Evolutionary conservation across 306 rosid genomes (phyloP), one percentile per base, ranked within the genome.

Genomic region (Vachellia pachyceras): DNA sequence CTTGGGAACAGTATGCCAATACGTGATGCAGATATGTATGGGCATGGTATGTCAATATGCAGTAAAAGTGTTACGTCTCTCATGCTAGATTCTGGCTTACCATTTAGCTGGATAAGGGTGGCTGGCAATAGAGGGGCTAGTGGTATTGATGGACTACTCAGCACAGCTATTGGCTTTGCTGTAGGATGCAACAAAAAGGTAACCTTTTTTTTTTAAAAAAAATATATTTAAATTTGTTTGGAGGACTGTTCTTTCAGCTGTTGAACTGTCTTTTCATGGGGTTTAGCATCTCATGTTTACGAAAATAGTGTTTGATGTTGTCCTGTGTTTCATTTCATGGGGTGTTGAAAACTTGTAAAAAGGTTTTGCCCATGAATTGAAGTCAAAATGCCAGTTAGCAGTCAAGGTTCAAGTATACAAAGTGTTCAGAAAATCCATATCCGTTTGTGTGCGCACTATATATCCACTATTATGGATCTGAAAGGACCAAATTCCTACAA

Each of bases 1-100:
- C 84, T 93, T 69, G 99, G 99, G 85, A 95, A 95, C 84, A 95
- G 99, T 79, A 95, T 95, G 99, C 89, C 94, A 58, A 90, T 95
- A 81, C 97, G 99, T 68, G 97, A 95, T 86, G 90, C 90, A 66
- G 92, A 95, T 77, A 90, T 93, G 89, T 95, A 93, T 86, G 99
- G 94, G 41, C 52, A 36, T 73, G 84, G 89, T 84, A 89, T 96
- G 91, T 88, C 94, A 70, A 77, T 82, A 72, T 60, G 73, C 80
- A 76, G 49, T 75, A 77, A 40, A 77, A 85, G 84, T 79, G 79
- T 37, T 82, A 61, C 89, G 25, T 79, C 87, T 65, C 65, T 64
- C 86, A 66, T 80, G 89, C 85, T 82, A 72, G 74, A 91, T 79
- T 86, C 85, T 60, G 84, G 85, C 83, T 63, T 84, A 60, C 94